phyloP scores from a whole-genome alignment of 768 basidiomycete species.

The Udeniomyces megalosporus region DNA sequence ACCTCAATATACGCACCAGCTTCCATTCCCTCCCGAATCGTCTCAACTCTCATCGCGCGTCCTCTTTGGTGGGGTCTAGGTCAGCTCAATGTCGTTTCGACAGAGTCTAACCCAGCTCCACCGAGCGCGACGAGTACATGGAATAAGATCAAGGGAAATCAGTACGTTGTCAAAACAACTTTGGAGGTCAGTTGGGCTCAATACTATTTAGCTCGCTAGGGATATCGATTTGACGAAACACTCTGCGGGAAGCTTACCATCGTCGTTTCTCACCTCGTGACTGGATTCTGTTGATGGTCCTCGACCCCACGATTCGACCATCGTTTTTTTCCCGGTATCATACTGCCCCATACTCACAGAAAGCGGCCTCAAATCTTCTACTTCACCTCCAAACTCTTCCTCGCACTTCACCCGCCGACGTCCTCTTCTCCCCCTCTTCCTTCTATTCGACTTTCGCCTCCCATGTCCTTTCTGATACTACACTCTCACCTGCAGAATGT shows the following conservation, averaged over 20 bases:
- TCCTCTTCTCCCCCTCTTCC: background rate
- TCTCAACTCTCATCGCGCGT: conserved; percentile 19
- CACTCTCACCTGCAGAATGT: conserved; percentile 46
- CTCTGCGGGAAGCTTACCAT: background rate
- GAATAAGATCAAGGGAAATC: conserved; percentile 21
- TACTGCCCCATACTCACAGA: background rate
- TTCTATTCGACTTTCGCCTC: conserved; percentile 1
- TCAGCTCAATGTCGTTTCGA: conserved; percentile 22
- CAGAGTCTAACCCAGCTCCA: conserved; percentile 15
- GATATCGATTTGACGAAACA: background rate
- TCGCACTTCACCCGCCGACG: conserved; percentile 20
- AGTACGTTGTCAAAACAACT: conserved; percentile 25
- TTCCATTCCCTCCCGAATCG: conserved; percentile 20
- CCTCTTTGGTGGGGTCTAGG: conserved; percentile 29
- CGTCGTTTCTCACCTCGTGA: no score
- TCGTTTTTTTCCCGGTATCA: no score
- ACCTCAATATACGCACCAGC: conserved; percentile 23
- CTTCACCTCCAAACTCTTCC: conserved; percentile 4
- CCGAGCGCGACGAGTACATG: conserved; percentile 17
- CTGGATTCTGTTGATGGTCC: background rate
- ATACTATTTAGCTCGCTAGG: no score
- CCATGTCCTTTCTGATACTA: conserved; percentile 18
- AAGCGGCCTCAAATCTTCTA: conserved; percentile 1
- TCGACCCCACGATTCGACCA: no score
- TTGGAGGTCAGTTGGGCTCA: conserved; percentile 23